Evolutionary conservation across 78 protist genomes (phyloP).

Genomic region (Blattamonas nauphoetae): DNA sequence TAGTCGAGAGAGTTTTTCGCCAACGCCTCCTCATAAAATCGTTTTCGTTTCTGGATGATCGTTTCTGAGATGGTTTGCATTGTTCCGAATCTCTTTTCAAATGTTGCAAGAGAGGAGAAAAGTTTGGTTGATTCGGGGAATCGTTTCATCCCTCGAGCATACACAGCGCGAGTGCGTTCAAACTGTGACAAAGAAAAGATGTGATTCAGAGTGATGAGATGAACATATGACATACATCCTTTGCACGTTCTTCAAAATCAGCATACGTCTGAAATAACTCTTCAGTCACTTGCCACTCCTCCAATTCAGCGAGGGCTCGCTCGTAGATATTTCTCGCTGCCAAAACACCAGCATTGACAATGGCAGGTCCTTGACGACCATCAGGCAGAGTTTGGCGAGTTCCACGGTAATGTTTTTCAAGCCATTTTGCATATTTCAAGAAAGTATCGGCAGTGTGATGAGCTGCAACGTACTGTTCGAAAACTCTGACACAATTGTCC

Average conservation of each 20-base stretch:
- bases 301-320: constrained; percentile 44
- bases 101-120: too few species aligned
- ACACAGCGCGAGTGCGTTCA: too few species aligned
- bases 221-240: too few species aligned
- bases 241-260: constrained; percentile 63
- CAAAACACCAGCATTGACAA: background rate
- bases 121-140: too few species aligned
- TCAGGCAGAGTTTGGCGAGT: too few species aligned
- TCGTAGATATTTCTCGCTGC: constrained; percentile 50
- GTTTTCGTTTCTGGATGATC: too few species aligned
- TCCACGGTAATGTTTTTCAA: constrained; percentile 55
- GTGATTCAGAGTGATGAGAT: too few species aligned
- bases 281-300: constrained; percentile 29
- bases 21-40: background rate
- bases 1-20: constrained; percentile 55
- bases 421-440: constrained; percentile 72
- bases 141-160: too few species aligned
- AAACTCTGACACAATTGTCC: constrained; percentile 53
- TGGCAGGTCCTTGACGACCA: constrained; percentile 26
- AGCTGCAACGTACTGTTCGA: constrained; percentile 1
- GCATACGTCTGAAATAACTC: constrained; percentile 76
- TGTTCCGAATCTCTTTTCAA: too few species aligned
- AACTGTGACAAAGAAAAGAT: too few species aligned
- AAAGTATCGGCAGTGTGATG: background rate
- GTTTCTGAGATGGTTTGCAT: too few species aligned